phyloP scores from a whole-genome alignment of 1,284 basidiomycete species.

The Leccinum griseonigrum region DNA sequence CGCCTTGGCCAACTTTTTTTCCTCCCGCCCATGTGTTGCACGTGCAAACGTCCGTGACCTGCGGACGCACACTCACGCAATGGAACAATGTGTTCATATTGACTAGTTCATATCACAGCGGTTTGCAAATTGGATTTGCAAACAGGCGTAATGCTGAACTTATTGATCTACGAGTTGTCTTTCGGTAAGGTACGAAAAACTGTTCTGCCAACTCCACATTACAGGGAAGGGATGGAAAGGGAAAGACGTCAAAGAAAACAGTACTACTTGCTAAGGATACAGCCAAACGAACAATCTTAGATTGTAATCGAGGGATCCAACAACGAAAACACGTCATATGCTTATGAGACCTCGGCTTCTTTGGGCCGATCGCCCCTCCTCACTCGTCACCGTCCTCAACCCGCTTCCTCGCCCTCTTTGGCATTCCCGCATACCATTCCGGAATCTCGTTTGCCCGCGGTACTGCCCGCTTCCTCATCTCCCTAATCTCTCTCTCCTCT shows the following conservation, averaged over 20 bases:
- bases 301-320: background rate
- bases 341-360: background rate
- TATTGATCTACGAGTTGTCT: background rate
- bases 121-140: background rate
- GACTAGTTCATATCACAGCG: background rate
- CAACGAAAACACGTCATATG: background rate
- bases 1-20: background rate
- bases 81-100: background rate
- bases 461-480: constrained; percentile 56
- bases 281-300: background rate
- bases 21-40: background rate
- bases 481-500: constrained; percentile 56
- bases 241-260: background rate
- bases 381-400: constrained; percentile 2
- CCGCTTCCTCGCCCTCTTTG: constrained; percentile 27
- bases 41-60: background rate
- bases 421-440: constrained; percentile 63
- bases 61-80: background rate
- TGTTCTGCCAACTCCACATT: background rate
- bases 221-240: background rate
- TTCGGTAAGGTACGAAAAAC: background rate
- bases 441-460: constrained; percentile 71
- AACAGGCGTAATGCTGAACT: background rate
- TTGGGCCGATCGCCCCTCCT: background rate
- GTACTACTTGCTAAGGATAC: background rate